Evolutionary conservation across 2,329 filamentous ascomycete species (phyloP).

Genomic region (Trichoderma koningiopsis): DNA sequence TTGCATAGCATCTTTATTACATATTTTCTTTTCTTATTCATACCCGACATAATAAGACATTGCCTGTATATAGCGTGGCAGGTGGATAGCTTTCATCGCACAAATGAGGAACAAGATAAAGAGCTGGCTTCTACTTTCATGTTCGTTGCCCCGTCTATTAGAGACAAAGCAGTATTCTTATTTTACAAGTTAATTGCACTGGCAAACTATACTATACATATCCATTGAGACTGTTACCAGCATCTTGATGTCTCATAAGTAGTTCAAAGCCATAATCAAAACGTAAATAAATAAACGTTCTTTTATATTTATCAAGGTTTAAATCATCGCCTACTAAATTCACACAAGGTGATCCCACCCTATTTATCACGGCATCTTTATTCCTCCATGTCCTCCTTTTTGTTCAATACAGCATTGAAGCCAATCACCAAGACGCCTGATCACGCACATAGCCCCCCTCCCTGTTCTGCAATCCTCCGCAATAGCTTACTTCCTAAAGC

Average conservation of each 20-base stretch:
- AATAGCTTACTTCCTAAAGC: too few species aligned
- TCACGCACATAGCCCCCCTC: background rate
- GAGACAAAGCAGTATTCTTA: background rate
- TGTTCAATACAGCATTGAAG: background rate
- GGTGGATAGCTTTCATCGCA: background rate
- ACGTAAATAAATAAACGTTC: background rate
- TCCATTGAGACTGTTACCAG: background rate
- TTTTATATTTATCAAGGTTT: background rate
- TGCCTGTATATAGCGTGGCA: background rate
- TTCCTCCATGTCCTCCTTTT: background rate
- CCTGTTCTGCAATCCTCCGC: background rate
- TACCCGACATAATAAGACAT: constrained; percentile 12
- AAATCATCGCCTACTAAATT: background rate
- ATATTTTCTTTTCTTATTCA: background rate
- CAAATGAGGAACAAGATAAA: background rate
- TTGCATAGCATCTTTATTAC: background rate
- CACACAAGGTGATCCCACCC: background rate
- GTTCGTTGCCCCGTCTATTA: background rate
- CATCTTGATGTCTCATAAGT: too few species aligned
- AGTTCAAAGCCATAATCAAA: background rate
- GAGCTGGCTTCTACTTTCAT: background rate
- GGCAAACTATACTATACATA: background rate
- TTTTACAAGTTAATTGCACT: background rate
- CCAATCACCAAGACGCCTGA: background rate
- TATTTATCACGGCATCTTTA: background rate